phyloP scores from a whole-genome alignment of 176 grass and related monocot species.

The Musa acuminata region DNA sequence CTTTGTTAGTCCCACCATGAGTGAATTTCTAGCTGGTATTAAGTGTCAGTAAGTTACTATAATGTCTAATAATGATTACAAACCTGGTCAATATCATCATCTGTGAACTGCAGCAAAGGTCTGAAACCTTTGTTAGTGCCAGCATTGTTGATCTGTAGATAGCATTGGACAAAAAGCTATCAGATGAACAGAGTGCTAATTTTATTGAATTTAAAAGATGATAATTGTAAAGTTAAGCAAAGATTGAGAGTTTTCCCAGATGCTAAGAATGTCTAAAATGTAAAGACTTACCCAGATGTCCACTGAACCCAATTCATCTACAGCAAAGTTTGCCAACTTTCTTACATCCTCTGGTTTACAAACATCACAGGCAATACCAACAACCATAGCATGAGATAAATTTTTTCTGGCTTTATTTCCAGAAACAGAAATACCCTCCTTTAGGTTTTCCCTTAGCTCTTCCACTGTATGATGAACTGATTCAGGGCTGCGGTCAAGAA shows the following conservation, averaged over 20 bases:
- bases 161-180: conserved; percentile 26
- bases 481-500: conserved; percentile 65
- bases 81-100: conserved; percentile 97
- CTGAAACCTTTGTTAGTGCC: conserved; percentile 98
- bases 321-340: conserved; percentile 68
- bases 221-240: neutral
- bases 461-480: conserved; percentile 74
- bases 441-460: conserved; percentile 78
- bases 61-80: neutral
- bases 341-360: conserved; percentile 91
- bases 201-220: neutral
- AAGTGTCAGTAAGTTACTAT: too few relatives aligned
- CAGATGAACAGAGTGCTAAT: conserved; percentile 5
- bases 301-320: conserved; percentile 66
- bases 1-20: too few relatives aligned
- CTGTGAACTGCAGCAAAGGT: conserved; percentile 77
- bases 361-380: conserved; percentile 85
- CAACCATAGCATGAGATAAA: conserved; percentile 74
- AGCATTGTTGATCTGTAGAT: conserved; percentile 95
- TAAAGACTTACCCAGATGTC: conserved; percentile 87
- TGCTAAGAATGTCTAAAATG: neutral
- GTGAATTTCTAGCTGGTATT: too few relatives aligned
- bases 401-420: conserved; percentile 59
- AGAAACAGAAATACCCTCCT: conserved; percentile 55
- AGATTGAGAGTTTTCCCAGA: neutral